phyloP scores from a whole-genome alignment of 2,329 filamentous ascomycete species.

The Aspergillus sp. region DNA sequence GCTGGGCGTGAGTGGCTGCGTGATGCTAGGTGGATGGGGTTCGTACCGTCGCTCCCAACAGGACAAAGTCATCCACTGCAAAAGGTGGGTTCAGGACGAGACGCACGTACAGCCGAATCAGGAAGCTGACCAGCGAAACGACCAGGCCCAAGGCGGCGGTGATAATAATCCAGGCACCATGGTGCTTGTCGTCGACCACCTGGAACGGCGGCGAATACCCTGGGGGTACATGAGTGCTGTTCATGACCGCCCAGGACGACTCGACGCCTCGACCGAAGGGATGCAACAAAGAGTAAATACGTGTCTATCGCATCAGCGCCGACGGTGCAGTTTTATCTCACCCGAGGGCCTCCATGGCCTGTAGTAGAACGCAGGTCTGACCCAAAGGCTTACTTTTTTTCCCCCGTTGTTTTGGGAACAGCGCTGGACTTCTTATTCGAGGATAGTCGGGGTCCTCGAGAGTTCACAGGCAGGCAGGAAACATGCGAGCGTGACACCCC shows the following conservation, averaged over 20 bases:
- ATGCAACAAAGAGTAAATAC: background rate
- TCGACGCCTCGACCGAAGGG: background rate
- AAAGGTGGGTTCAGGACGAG: slow-evolving; percentile 29
- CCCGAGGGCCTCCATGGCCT: too few relatives aligned
- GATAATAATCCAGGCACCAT: slow-evolving; percentile 40
- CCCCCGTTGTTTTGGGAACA: too few relatives aligned
- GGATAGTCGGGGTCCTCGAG: background rate
- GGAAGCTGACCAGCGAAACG: slow-evolving; percentile 33
- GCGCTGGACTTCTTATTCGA: too few relatives aligned
- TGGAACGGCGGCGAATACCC: slow-evolving; percentile 36
- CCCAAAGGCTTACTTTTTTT: too few relatives aligned
- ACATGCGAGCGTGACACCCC: background rate
- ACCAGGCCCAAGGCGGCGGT: slow-evolving; percentile 36
- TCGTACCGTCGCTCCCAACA: slow-evolving; percentile 32
- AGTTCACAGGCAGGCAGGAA: background rate
- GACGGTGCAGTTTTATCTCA: too few relatives aligned
- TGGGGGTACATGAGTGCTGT: slow-evolving; percentile 26
- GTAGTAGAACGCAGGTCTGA: too few relatives aligned
- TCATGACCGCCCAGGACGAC: slow-evolving; percentile 16
- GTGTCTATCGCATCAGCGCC: too few relatives aligned
- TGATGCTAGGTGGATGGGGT: background rate
- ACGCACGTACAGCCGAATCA: slow-evolving; percentile 38
- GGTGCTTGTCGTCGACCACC: slow-evolving; percentile 38
- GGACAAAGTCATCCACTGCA: slow-evolving; percentile 33
- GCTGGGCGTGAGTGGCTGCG: background rate